Evolutionary conservation across 208 protist genomes (phyloP), one percentile per base, ranked within the genome.

Genomic region (Leishmania amazonensis): DNA sequence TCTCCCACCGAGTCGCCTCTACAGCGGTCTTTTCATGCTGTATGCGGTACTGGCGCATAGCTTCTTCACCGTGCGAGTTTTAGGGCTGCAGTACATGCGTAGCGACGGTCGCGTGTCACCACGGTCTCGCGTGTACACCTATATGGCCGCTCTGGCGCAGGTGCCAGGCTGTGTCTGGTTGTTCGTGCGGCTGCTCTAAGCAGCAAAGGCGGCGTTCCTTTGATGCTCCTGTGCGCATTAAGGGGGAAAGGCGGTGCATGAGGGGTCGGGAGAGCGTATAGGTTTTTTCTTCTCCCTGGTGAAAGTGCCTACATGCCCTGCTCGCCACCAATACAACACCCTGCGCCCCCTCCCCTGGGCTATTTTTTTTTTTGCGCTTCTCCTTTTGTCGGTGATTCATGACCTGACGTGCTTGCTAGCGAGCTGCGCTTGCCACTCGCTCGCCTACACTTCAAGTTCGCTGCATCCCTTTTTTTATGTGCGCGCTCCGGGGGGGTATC

Each of bases 91-190:
- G 51, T 90, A 90, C 80, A 84, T 78, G 60, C 74, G 80, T 54
- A 86, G 88, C 13, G 86, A 88, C 53, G 88, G 90, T 31, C 88
- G 89, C 0, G 80, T 90, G 67, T 80, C 85, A 35, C 83, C 90
- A 40, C 89, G 89, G 31, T 87, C 87, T 40, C 87, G 83, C 19
- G 64, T 94, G 31, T 83, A 94, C 35, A 87, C 88, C 67, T 93
- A 90, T 78, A 58, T 76, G n/a, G 86, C 80, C 17, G 86, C 85
- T 0, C 47, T 82, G 40, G 68, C 85, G 38, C 94, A 97, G 76
- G 74, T 87, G 17, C 91, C 90, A 7, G 67, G 86, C 45, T 87
- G 85, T 38, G 28, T 96, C 60, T 96, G 90, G 88, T 76, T 97
- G 72, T 84, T 86, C 49, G 51, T 89, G 11, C 81, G 88, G 40